Evolutionary conservation across 2,329 filamentous ascomycete species (phyloP).

Genomic region (Pyricularia pennisetigena): DNA sequence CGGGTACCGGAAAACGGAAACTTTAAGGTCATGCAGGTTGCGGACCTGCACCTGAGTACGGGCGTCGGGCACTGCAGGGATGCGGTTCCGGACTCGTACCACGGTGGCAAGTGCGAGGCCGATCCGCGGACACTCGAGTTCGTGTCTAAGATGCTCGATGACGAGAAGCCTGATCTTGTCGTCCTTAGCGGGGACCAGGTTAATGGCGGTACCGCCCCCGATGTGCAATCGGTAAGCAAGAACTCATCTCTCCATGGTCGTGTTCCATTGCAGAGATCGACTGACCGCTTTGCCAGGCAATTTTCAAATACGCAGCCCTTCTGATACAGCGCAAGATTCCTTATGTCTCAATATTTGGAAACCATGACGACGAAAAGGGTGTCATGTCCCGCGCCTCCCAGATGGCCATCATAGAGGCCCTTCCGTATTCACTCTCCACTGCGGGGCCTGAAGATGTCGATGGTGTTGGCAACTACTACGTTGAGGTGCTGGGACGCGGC

Average conservation of each 20-base stretch:
- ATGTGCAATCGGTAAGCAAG: conserved; percentile 66
- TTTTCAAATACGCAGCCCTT: conserved; percentile 85
- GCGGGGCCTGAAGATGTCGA: conserved; percentile 77
- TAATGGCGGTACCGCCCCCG: conserved; percentile 85
- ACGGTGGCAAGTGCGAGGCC: conserved; percentile 76
- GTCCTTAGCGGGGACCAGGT: conserved; percentile 90
- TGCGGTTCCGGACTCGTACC: conserved; percentile 62
- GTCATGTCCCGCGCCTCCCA: conserved; percentile 65
- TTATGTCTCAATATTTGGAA: conserved; percentile 88
- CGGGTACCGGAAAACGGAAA: conserved; percentile 80
- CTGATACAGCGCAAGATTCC: conserved; percentile 83
- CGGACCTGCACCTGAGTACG: conserved; percentile 90
- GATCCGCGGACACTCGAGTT: conserved; percentile 90
- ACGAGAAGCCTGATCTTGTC: conserved; percentile 89
- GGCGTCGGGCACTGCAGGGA: conserved; percentile 81
- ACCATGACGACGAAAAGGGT: conserved; percentile 83
- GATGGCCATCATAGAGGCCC: conserved; percentile 76
- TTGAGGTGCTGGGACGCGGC: conserved; percentile 79
- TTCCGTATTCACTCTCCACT: conserved; percentile 83
- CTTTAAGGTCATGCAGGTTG: conserved; percentile 95
- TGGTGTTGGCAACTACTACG: conserved; percentile 88
- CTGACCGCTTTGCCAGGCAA: conserved; percentile 42
- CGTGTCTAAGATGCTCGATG: conserved; percentile 70
- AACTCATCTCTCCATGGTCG: background rate
- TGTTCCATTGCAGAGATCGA: background rate